Evolutionary conservation across 2,329 filamentous ascomycete genomes (phyloP).

Genomic region (Dothistroma pini): DNA sequence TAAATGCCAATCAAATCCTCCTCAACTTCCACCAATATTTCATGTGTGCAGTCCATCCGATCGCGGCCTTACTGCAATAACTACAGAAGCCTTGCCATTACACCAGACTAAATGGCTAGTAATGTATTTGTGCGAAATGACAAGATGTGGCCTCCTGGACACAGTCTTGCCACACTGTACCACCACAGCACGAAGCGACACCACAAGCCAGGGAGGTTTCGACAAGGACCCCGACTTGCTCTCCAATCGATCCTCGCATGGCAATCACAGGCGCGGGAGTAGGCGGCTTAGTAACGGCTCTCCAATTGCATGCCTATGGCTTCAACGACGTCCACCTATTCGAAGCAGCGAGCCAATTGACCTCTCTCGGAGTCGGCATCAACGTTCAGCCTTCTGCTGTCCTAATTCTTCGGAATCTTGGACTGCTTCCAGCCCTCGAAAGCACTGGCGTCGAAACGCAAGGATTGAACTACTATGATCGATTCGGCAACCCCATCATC

Average conservation of each 20-base stretch:
- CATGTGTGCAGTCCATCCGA: not conserved
- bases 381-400: slow-evolving; percentile 48
- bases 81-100: not conserved
- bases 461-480: slow-evolving; percentile 47
- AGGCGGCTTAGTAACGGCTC: slow-evolving; percentile 53
- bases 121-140: not conserved
- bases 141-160: not conserved
- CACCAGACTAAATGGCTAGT: not conserved
- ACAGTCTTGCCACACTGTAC: not conserved
- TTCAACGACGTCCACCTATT: slow-evolving; percentile 49
- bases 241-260: slow-evolving; percentile 24
- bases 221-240: not conserved
- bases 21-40: not conserved
- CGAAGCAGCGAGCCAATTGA: slow-evolving; percentile 42
- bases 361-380: slow-evolving; percentile 46
- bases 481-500: slow-evolving; percentile 43
- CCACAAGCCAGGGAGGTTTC: not conserved
- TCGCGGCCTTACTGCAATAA: not conserved
- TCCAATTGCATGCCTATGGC: slow-evolving; percentile 51
- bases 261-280: slow-evolving; percentile 50
- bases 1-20: not conserved
- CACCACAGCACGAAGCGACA: not conserved
- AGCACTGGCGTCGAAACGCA: slow-evolving; percentile 41
- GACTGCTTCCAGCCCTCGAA: slow-evolving; percentile 40
- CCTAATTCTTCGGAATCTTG: slow-evolving; percentile 44